Conservation (phyloP, 345 rosid species). For the Camelina hispida region DNA sequence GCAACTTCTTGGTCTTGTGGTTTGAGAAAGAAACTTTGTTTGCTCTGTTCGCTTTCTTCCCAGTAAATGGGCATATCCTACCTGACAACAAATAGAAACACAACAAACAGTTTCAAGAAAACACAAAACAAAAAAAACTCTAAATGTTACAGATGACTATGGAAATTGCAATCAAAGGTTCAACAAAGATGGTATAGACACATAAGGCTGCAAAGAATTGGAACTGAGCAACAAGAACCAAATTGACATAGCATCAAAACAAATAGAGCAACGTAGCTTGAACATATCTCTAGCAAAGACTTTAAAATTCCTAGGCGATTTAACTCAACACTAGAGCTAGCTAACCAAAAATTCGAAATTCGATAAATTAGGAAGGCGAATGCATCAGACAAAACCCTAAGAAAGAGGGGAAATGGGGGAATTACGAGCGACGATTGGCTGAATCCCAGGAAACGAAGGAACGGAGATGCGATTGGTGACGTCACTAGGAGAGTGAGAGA, state of each 20-base stretch:
- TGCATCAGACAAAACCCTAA: not conserved
- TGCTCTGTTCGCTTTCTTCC: slow-evolving; percentile 91
- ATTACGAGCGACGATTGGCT: slow-evolving; percentile 80
- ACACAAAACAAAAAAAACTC: too few species aligned
- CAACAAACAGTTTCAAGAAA: slow-evolving; percentile 10
- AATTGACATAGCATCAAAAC: not conserved
- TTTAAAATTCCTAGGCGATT: not conserved
- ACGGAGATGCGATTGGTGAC: slow-evolving; percentile 45
- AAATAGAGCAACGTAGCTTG: not conserved
- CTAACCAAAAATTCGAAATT: slow-evolving; percentile 7
- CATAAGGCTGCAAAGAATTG: not conserved
- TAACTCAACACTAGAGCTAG: slow-evolving; percentile 10
- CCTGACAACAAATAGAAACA: slow-evolving; percentile 50
- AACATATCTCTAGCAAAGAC: slow-evolving; percentile 1
- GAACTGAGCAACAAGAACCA: not conserved
- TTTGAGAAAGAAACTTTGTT: slow-evolving; percentile 93
- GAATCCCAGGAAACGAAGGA: slow-evolving; percentile 53
- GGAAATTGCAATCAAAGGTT: not conserved
- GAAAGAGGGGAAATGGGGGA: not conserved
- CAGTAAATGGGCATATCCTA: slow-evolving; percentile 89
- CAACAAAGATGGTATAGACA: not conserved
- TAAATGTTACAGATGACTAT: not conserved
- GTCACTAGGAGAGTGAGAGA: slow-evolving; percentile 45
- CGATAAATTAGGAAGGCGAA: not conserved
- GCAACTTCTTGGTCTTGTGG: slow-evolving; percentile 93